Evolutionary conservation across 208 protist genomes (phyloP).

Genomic region (Phytomonas francai): DNA sequence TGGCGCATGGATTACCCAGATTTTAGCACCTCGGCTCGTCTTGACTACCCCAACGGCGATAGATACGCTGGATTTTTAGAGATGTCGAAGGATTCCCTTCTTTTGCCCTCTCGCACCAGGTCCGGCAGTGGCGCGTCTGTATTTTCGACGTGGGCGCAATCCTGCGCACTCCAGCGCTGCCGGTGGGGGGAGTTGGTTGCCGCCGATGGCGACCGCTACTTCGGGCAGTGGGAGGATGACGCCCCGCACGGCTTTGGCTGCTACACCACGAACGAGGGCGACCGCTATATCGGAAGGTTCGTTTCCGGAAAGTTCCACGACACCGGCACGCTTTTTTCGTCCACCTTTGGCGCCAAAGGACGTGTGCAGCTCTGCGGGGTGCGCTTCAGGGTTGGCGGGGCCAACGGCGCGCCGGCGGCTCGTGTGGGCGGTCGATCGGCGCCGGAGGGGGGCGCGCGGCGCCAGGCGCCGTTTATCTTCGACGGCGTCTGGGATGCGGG

Average conservation of each 20-base stretch:
- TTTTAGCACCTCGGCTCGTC: conserved; percentile 26
- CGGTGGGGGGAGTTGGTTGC: conserved; percentile 64
- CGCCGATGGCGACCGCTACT: conserved; percentile 52
- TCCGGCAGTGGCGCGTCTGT: conserved; percentile 19
- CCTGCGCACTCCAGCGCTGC: conserved; percentile 21
- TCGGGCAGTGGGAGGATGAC: conserved; percentile 72
- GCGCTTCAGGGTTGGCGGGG: background rate
- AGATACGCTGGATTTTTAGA: conserved; percentile 56
- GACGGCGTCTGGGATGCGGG: conserved; percentile 65
- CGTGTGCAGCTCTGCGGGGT: conserved; percentile 14
- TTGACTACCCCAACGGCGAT: conserved; percentile 52
- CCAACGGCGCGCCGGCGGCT: background rate
- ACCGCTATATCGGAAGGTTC: conserved; percentile 69
- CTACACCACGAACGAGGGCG: conserved; percentile 38
- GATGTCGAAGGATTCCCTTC: conserved; percentile 11
- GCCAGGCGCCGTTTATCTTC: conserved; percentile 24
- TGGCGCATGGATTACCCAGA: conserved; percentile 75
- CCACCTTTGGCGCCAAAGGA: conserved; percentile 16
- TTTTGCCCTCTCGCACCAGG: background rate
- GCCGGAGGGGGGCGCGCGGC: background rate
- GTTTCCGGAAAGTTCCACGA: conserved; percentile 46
- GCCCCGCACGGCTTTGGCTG: conserved; percentile 68
- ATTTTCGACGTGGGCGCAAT: conserved; percentile 56
- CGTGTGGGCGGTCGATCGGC: background rate
- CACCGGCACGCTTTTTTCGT: conserved; percentile 54